phyloP scores from a whole-genome alignment of 129 eudicot species.

The Arctium lappa region DNA sequence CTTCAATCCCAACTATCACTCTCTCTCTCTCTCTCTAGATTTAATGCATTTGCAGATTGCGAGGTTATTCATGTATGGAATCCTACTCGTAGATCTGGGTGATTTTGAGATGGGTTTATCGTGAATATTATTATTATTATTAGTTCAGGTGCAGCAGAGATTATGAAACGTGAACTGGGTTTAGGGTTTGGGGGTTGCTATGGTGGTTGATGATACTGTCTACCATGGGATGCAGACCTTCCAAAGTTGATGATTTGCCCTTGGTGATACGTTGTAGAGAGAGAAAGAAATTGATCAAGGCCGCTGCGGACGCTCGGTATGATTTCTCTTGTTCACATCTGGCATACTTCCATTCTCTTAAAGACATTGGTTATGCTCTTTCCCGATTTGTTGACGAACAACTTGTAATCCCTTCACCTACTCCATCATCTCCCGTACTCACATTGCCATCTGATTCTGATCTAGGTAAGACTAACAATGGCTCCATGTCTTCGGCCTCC shows the following conservation, averaged over 20 bases:
- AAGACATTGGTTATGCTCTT: conserved; percentile 71
- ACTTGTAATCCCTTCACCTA: conserved; percentile 44
- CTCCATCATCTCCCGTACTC: conserved; percentile 58
- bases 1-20: conserved; percentile 16
- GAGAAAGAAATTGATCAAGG: conserved; percentile 55
- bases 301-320: conserved; percentile 80
- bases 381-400: conserved; percentile 83
- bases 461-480: conserved; percentile 31
- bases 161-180: conserved; percentile 21
- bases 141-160: conserved; percentile 10
- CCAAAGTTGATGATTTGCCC: conserved; percentile 71
- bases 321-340: conserved; percentile 80
- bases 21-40: not conserved
- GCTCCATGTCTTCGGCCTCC: conserved; percentile 27
- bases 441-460: conserved; percentile 55
- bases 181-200: conserved; percentile 24
- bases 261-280: conserved; percentile 76
- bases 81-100: conserved; percentile 26
- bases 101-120: not conserved
- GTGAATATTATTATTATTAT: not conserved
- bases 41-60: conserved; percentile 23
- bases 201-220: conserved; percentile 1
- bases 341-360: conserved; percentile 63
- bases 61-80: not conserved
- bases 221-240: conserved; percentile 75